Percentiles rank a stretch among this genome's conserved stretches.
These are phyloP conservation scores for Aspergillus bertholletiae DNA, from an alignment of 495 filamentous ascomycete genomes.

Conservation along the genomic window DNA sequence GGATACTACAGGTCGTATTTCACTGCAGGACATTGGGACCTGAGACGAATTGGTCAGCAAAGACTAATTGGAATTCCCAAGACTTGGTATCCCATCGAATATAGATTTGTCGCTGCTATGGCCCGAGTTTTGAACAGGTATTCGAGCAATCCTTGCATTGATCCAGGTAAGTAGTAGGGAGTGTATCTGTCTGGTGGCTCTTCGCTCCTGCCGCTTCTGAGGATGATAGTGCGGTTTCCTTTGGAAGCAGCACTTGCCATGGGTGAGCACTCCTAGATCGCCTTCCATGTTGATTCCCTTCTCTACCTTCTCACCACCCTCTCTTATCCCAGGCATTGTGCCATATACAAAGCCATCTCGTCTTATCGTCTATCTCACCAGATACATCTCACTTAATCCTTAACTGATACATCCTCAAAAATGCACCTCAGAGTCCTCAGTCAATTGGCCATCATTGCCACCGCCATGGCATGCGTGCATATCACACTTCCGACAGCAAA, in stretches of 20 bases:
- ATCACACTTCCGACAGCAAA: too few relatives aligned
- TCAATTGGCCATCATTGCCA: slow-evolving; percentile 11
- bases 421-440: slow-evolving; percentile 26
- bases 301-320: not conserved
- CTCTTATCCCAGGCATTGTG: slow-evolving; percentile 4
- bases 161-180: too few relatives aligned
- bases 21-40: too few relatives aligned
- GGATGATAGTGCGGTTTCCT: not conserved
- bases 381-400: not conserved
- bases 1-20: too few relatives aligned
- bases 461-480: slow-evolving; percentile 9
- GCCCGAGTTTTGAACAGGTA: too few relatives aligned
- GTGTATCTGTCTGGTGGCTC: too few relatives aligned
- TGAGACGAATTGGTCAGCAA: too few relatives aligned
- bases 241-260: not conserved
- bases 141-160: not conserved
- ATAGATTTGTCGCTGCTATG: too few relatives aligned
- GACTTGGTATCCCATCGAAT: too few relatives aligned
- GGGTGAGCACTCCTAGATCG: not conserved
- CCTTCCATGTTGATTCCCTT: not conserved
- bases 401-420: not conserved
- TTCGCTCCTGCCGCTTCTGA: not conserved
- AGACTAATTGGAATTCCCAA: too few relatives aligned
- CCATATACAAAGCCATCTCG: slow-evolving; percentile 18
- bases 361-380: slow-evolving; percentile 13